A percentile compares a stretch with the other conserved stretches of the same genome.
These are phyloP conservation scores for Yamadazyma akitaensis DNA, from an alignment of 805 yeast species.

Conservation along the genomic window DNA sequence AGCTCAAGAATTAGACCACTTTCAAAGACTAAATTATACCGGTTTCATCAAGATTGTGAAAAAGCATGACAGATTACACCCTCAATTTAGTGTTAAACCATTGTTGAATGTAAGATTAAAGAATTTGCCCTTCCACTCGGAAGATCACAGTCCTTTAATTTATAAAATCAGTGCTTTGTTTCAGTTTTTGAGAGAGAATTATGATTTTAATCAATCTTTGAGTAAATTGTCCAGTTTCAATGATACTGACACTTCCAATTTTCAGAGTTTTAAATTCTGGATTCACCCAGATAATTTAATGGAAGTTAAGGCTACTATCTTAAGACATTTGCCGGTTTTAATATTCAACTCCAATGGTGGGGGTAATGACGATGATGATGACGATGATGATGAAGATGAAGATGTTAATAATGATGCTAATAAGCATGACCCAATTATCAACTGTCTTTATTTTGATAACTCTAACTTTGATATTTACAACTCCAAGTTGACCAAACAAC, in stretches of 20 bases:
- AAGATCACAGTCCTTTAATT: conserved; percentile 88
- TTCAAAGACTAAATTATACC: conserved; percentile 88
- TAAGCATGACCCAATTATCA: conserved; percentile 61
- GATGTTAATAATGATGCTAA: conserved; percentile 28
- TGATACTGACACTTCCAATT: conserved; percentile 38
- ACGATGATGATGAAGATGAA: conserved; percentile 44
- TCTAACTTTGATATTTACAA: conserved; percentile 80
- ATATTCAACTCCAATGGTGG: conserved; percentile 46
- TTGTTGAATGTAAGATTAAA: conserved; percentile 82
- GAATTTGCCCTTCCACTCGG: conserved; percentile 87
- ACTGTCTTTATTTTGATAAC: conserved; percentile 86
- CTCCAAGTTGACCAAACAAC: conserved; percentile 69
- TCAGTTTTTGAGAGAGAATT: conserved; percentile 75
- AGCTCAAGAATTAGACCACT: conserved; percentile 85
- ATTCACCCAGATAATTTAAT: conserved; percentile 87
- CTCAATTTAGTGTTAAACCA: conserved; percentile 86
- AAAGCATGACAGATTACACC: conserved; percentile 90
- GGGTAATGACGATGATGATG: conserved; percentile 29
- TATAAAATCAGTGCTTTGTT: conserved; percentile 79
- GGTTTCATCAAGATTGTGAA: conserved; percentile 93
- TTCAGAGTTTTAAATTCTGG: conserved; percentile 85
- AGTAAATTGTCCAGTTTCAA: conserved; percentile 48
- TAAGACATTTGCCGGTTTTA: conserved; percentile 89
- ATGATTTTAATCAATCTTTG: conserved; percentile 47
- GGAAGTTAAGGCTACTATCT: conserved; percentile 95